Evolutionary conservation across 1,284 basidiomycete species (phyloP).

Genomic region (Fomitopsis pinicola): DNA sequence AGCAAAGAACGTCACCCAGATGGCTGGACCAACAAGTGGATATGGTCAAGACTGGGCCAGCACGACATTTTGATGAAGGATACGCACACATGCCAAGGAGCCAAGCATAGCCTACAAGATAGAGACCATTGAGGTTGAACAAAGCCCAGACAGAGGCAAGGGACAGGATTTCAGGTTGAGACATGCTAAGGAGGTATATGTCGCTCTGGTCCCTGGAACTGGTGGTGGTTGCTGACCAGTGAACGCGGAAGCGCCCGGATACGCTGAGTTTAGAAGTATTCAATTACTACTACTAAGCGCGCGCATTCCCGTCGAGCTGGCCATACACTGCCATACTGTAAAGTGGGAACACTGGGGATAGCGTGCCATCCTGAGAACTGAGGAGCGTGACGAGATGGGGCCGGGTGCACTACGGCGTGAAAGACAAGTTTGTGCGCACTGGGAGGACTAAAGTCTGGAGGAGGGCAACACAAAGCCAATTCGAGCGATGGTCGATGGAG

Average conservation of each 20-base stretch:
- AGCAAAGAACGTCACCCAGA: conserved; percentile 69
- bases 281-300: too few relatives aligned
- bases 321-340: too few relatives aligned
- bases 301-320: too few relatives aligned
- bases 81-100: conserved; percentile 67
- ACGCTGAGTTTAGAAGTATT: too few relatives aligned
- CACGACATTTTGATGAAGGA: background rate
- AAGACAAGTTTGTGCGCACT: too few relatives aligned
- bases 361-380: too few relatives aligned
- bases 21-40: conserved; percentile 30
- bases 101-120: conserved; percentile 55
- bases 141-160: conserved; percentile 36
- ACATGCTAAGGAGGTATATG: conserved; percentile 5
- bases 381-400: too few relatives aligned
- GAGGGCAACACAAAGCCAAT: background rate
- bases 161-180: conserved; percentile 28
- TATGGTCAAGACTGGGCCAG: background rate
- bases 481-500: background rate
- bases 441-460: background rate
- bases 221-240: too few relatives aligned
- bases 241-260: too few relatives aligned
- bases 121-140: conserved; percentile 43
- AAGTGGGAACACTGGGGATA: too few relatives aligned
- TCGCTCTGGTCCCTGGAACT: too few relatives aligned
- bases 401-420: too few relatives aligned